These are phyloP conservation scores for Phytophthora pluvialis DNA, from an alignment of 352 stramenopile genomes.

Conservation along the genomic window DNA sequence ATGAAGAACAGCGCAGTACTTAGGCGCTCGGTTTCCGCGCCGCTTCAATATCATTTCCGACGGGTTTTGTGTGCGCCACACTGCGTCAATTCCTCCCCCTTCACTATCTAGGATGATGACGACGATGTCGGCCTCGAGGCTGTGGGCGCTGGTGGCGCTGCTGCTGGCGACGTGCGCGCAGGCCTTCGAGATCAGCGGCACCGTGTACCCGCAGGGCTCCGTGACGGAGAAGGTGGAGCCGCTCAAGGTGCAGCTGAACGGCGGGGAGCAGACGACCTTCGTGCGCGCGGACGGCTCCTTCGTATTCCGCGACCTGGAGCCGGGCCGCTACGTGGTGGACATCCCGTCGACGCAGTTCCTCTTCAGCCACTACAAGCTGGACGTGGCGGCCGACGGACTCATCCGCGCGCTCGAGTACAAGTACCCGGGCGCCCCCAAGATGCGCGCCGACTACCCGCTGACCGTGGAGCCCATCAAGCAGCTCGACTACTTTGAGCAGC, in stretches of 20 bases:
- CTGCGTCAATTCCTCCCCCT: slow-evolving; percentile 3
- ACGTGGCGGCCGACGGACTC: slow-evolving; percentile 57
- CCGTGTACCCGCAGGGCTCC: slow-evolving; percentile 50
- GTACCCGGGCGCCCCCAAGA: slow-evolving; percentile 75
- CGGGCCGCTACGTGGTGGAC: slow-evolving; percentile 79
- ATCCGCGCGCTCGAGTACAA: slow-evolving; percentile 82
- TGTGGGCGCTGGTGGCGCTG: slow-evolving; percentile 45
- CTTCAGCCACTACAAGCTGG: slow-evolving; percentile 79
- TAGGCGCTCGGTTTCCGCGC: too few species aligned
- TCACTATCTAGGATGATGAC: slow-evolving; percentile 19
- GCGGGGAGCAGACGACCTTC: slow-evolving; percentile 74
- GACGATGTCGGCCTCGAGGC: slow-evolving; percentile 29
- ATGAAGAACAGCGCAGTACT: too few species aligned
- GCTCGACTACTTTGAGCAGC: slow-evolving; percentile 85
- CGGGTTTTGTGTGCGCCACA: slow-evolving; percentile 22
- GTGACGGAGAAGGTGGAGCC: slow-evolving; percentile 67
- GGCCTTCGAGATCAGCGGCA: slow-evolving; percentile 65
- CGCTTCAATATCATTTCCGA: slow-evolving; percentile 11
- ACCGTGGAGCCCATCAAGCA: slow-evolving; percentile 66
- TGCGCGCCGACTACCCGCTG: slow-evolving; percentile 66
- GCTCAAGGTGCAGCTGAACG: slow-evolving; percentile 75
- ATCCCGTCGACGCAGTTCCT: slow-evolving; percentile 70
- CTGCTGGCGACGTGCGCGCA: slow-evolving; percentile 38
- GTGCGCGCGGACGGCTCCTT: slow-evolving; percentile 72
- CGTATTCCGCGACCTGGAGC: slow-evolving; percentile 71